phyloP scores from a whole-genome alignment of 495 filamentous ascomycete genomes.

The Aspergillus nidulans region DNA sequence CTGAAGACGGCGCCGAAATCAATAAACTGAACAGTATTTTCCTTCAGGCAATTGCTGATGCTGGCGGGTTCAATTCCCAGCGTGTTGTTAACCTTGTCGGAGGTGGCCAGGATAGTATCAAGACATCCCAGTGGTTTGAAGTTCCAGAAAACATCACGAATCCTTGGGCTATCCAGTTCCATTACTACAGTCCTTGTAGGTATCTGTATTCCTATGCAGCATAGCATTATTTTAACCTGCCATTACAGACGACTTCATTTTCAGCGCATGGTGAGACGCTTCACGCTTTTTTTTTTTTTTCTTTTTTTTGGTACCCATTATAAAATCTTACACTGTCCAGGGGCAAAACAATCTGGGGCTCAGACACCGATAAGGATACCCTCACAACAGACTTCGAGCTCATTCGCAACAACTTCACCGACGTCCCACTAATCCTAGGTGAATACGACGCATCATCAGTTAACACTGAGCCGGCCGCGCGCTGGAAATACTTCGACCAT shows the following conservation, averaged over 20 bases:
- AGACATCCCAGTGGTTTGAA: conserved; percentile 53
- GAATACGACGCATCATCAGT: conserved; percentile 51
- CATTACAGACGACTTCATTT: conserved; percentile 44
- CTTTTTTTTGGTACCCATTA: no score
- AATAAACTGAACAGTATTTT: conserved; percentile 58
- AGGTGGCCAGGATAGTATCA: conserved; percentile 44
- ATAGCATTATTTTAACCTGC: background rate
- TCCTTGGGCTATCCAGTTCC: conserved; percentile 60
- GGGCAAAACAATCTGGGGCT: conserved; percentile 61
- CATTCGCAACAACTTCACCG: conserved; percentile 49
- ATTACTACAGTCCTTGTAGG: conserved; percentile 58
- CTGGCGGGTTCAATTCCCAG: conserved; percentile 53
- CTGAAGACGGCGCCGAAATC: conserved; percentile 44
- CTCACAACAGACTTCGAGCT: conserved; percentile 48
- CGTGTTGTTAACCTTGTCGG: conserved; percentile 56
- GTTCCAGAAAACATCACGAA: conserved; percentile 46
- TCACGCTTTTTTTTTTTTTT: background rate
- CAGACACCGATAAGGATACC: conserved; percentile 46
- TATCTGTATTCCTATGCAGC: conserved; percentile 1
- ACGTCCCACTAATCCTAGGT: conserved; percentile 54
- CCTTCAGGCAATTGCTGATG: conserved; percentile 48
- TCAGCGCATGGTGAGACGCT: conserved; percentile 35
- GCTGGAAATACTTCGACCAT: conserved; percentile 56
- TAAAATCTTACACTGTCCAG: conserved; percentile 5
- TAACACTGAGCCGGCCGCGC: conserved; percentile 49